Percentiles rank a stretch among this genome's conserved stretches.
Conservation (phyloP, 2,329 filamentous ascomycete species). For the Diaporthe citrichinensis region DNA sequence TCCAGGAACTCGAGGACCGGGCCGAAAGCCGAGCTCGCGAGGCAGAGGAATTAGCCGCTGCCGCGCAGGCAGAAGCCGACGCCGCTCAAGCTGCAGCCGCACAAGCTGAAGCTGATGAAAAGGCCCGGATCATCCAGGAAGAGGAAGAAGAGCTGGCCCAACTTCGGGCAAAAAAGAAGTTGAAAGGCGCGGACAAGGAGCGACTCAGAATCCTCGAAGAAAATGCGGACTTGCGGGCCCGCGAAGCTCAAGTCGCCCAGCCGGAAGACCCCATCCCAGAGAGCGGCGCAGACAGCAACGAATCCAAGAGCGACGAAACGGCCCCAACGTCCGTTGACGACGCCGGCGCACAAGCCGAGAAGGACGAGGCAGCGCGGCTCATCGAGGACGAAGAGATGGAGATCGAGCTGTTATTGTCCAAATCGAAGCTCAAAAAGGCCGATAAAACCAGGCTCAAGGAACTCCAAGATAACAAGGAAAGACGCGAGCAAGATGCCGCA, state of each 20-base stretch:
- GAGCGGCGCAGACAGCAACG: conserved; percentile 38
- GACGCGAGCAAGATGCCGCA: conserved; percentile 36
- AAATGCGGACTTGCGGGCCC: conserved; percentile 32
- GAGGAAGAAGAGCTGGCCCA: conserved; percentile 36
- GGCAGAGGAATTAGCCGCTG: conserved; percentile 20
- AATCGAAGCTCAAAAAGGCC: conserved; percentile 32
- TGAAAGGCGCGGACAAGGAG: conserved; percentile 34
- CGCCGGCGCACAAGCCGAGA: conserved; percentile 24
- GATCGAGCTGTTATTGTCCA: conserved; percentile 35
- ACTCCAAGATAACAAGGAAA: conserved; percentile 36
- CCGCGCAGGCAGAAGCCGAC: conserved; percentile 7
- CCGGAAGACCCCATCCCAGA: conserved; percentile 13
- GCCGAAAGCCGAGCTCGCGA: conserved; percentile 18
- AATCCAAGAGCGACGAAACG: conserved; percentile 34
- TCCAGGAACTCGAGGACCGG: conserved; percentile 31
- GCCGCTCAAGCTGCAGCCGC: conserved; percentile 43
- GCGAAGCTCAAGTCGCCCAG: conserved; percentile 29
- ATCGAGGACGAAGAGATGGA: conserved; percentile 39
- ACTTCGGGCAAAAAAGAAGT: conserved; percentile 31
- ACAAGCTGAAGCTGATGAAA: conserved; percentile 45
- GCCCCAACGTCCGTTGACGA: conserved; percentile 33
- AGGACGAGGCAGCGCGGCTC: conserved; percentile 30
- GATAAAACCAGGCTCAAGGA: conserved; percentile 37
- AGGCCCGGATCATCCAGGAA: conserved; percentile 33
- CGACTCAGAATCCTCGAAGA: conserved; percentile 36